phyloP scores from a whole-genome alignment of 2,329 filamentous ascomycete genomes.

The Penicillium rolfsii region DNA sequence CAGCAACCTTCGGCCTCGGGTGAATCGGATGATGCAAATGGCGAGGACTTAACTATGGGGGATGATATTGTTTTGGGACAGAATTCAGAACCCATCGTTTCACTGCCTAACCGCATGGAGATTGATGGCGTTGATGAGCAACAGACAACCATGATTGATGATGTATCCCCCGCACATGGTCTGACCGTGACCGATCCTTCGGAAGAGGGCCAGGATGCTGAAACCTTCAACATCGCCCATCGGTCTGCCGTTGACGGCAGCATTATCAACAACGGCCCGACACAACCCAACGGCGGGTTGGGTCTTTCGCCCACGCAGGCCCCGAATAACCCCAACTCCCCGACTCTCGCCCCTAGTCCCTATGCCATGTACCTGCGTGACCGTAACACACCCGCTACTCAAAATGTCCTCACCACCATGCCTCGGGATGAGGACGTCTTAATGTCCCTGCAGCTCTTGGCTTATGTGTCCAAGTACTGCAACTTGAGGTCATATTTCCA shows the following conservation, averaged over 20 bases:
- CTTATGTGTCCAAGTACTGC: conserved; percentile 98
- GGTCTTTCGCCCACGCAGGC: conserved; percentile 71
- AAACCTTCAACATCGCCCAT: conserved; percentile 93
- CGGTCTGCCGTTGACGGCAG: conserved; percentile 82
- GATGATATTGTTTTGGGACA: conserved; percentile 59
- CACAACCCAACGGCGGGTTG: conserved; percentile 68
- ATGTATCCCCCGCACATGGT: conserved; percentile 69
- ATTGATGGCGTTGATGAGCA: conserved; percentile 87
- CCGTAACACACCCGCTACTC: conserved; percentile 67
- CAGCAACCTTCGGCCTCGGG: conserved; percentile 86
- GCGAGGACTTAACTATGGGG: conserved; percentile 77
- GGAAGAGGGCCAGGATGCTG: conserved; percentile 75
- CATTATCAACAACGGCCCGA: conserved; percentile 68
- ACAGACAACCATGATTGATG: conserved; percentile 71
- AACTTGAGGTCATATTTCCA: conserved; percentile 95
- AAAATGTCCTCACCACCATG: conserved; percentile 83
- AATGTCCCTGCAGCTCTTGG: conserved; percentile 94
- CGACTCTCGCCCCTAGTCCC: conserved; percentile 69
- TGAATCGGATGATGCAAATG: conserved; percentile 82
- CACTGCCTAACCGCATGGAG: conserved; percentile 78
- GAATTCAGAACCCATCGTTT: conserved; percentile 70
- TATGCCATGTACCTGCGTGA: conserved; percentile 81
- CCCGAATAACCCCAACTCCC: conserved; percentile 68
- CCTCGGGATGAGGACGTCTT: conserved; percentile 96
- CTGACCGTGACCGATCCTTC: conserved; percentile 78